Evolutionary conservation across 176 grass and related monocot genomes (phyloP).

Genomic region (Zizania latifolia): DNA sequence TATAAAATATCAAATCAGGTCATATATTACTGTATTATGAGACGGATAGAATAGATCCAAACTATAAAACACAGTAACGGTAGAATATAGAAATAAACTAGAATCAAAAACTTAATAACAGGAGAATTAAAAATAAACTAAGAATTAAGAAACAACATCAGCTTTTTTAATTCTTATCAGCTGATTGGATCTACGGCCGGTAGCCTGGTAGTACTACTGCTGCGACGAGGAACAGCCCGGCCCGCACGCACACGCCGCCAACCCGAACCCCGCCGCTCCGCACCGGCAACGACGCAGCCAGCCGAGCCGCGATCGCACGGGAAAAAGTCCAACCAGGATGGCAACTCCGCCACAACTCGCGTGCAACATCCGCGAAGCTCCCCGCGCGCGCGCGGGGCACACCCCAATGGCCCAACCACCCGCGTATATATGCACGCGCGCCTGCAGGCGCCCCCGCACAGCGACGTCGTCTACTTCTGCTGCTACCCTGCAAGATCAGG

Average conservation of each 20-base stretch:
- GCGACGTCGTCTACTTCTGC: not conserved
- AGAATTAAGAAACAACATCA: too few relatives aligned
- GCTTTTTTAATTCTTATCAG: too few relatives aligned
- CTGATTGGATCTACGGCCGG: too few relatives aligned
- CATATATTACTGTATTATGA: too few relatives aligned
- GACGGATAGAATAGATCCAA: too few relatives aligned
- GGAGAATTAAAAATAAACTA: too few relatives aligned
- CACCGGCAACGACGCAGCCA: constrained; percentile 6
- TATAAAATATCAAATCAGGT: too few relatives aligned
- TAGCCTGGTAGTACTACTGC: not conserved
- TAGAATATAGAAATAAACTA: too few relatives aligned
- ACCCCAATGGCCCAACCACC: not conserved
- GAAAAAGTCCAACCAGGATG: constrained; percentile 5
- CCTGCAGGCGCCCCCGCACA: not conserved
- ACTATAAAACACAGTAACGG: too few relatives aligned
- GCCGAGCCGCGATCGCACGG: not conserved
- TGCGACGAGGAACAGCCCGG: not conserved
- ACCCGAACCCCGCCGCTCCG: constrained; percentile 25
- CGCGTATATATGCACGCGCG: constrained; percentile 19
- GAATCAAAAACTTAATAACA: too few relatives aligned
- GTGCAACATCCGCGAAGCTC: constrained; percentile 35
- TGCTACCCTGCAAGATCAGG: not conserved
- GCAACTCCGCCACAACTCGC: constrained; percentile 14
- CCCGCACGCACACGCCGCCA: constrained; percentile 32
- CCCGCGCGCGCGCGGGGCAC: not conserved